Evolutionary conservation across 495 filamentous ascomycete species (phyloP), one percentile per base, ranked within the genome.

Genomic region (Staphylotrichum tortipilum): DNA sequence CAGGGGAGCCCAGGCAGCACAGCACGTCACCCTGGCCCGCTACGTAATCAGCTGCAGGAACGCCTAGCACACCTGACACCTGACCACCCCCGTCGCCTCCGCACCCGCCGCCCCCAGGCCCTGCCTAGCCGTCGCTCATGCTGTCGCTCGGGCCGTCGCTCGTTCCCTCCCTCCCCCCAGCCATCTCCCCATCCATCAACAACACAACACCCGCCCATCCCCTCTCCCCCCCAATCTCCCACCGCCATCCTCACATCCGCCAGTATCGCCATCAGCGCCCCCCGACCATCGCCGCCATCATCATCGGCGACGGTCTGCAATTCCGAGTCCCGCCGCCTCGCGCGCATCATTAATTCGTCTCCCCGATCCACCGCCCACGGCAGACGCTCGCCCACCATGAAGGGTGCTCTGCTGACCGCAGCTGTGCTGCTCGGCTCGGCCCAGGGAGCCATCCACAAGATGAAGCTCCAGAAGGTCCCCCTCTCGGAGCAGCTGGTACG

Each of bases 401-500:
- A 94, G 80, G 77, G 80, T 59, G 70, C 82, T 69, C 72, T 84
- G 55, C 66, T 82, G 54, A 77, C 88, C 61, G 82, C 89, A 73
- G 84, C 84, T 56, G 72, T 80, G 80, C 80, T 95, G 81, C 75
- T 94, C 64, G 82, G 86, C 73, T 81, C 83, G 68, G 83, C 85
- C 58, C 77, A 85, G 64, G 89, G 86, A 52, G 87, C 81, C 62
- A 76, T 92, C 35, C 88, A 95, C 77, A 91, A 86, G 78, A 79
- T 95, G 76, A 94, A 94, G 77, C 82, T 99, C 59, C 85, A 94
- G 78, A 99, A 99, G 82, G 73, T 97, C 46, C 87, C 94, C 52
- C 76, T 97, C 33, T 76, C 84, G 19, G 87, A 97, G 68, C 91
- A 96, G 72, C 80, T 99, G 60, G 90, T 94, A 76, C 60, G 85